Evolutionary conservation across 768 basidiomycete genomes (phyloP), one percentile per base, ranked within the genome.

Genomic region (Boletus rubescentipes): DNA sequence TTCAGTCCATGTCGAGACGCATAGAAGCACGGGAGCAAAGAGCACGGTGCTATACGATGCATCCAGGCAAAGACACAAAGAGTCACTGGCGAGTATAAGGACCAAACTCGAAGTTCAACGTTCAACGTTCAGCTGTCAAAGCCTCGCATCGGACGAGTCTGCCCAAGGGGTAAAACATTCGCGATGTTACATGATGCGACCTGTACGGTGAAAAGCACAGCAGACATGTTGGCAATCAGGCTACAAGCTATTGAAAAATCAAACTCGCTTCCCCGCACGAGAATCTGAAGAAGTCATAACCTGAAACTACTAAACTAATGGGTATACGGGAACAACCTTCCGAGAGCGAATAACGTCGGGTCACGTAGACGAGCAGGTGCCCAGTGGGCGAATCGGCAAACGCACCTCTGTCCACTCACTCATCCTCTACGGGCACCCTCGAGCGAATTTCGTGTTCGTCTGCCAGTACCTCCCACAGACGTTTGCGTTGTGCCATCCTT

Each of bases 361-460:
- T 26, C 26, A 26, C 3, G 26, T n/a, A 26, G 26, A 26, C 26
- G 26, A 26, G 6, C 3, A n/a, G n/a, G n/a, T n/a, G n/a, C n/a
- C n/a, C n/a, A 26, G 26, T 26, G 26, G 26, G 26, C 23, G 21
- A 36, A 47, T n/a, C 35, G 12, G 46, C 12, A 48, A 41, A 37
- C 35, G n/a, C 30, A 39, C 36, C 35, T 45, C 26, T 6, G 26
- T 26, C 26, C 26, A 26, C 26, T 26, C 26, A 23, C 0, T 49
- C 49, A 49, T 18, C 42, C 7, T 4, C 16, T 21, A 5, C 39
- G 35, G 2, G 20, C 39, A 30, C 55, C 38, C 50, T 56, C 51
- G 26, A 43, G 54, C 39, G 53, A 61, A 43, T 41, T 53, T 29
- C 63, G 53, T 40, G 56, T 64, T 23, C 60, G 51, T 50, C 63